These are phyloP conservation scores for Colletotrichum cuscutae DNA, from an alignment of 2,329 filamentous ascomycete genomes.

Conservation along the genomic window DNA sequence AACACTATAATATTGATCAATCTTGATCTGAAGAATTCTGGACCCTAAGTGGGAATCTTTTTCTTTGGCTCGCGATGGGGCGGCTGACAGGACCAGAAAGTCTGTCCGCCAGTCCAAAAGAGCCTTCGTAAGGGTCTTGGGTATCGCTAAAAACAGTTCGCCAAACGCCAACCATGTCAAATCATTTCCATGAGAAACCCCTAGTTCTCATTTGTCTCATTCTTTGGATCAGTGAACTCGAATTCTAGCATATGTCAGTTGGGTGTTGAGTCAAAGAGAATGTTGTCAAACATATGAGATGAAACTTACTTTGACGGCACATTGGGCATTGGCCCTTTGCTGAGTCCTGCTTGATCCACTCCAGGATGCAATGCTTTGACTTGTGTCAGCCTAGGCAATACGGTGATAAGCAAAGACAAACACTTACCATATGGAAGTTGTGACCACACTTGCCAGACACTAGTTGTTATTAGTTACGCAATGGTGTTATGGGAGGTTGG, in stretches of 20 bases:
- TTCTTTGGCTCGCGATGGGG: not conserved
- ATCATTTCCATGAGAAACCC: conserved; percentile 14
- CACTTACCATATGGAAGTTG: conserved; percentile 92
- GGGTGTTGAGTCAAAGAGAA: not conserved
- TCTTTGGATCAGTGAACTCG: conserved; percentile 52
- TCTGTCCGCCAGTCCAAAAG: not conserved
- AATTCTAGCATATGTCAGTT: conserved; percentile 44
- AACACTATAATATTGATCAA: not conserved
- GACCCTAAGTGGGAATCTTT: not conserved
- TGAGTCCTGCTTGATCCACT: conserved; percentile 96
- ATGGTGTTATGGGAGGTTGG: not conserved
- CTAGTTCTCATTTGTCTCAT: conserved; percentile 42
- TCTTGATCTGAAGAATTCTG: not conserved
- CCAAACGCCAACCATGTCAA: conserved; percentile 29
- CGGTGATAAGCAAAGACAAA: not conserved
- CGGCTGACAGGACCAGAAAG: not conserved
- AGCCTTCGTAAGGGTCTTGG: not conserved
- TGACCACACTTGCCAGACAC: conserved; percentile 97
- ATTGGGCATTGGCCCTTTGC: conserved; percentile 96
- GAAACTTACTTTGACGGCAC: conserved; percentile 86
- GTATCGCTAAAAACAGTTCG: conserved; percentile 27
- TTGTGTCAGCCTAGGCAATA: conserved; percentile 34
- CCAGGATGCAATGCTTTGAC: conserved; percentile 87
- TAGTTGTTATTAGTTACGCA: conserved; percentile 47
- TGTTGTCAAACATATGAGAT: not conserved